Base-by-base conservation (phyloP, 768 basidiomycete genomes). In the Ramaria sp. region DNA sequence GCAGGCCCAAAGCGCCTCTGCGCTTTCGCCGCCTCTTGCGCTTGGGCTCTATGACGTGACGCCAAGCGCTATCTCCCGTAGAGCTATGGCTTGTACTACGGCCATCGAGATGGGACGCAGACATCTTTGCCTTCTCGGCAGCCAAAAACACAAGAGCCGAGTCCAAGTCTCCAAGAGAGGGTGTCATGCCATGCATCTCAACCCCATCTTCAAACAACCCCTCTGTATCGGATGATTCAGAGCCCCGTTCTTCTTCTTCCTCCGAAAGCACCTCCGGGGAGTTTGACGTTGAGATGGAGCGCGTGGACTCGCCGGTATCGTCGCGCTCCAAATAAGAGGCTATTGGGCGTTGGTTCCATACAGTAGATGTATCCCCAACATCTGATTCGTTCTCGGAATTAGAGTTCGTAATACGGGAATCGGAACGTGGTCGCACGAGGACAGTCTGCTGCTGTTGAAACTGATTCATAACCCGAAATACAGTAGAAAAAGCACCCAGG, bases 71-170 rank as follows among this genome's bases (percentile, higher is more conserved):
- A 49, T 72, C 71, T 18, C 70, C 64, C 0, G 65, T 62, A 8
- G 64, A 30, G 70, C 22, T 68, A 20, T 9, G 64, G 64, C 54
- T 56, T 61, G 59, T 62, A 58, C 61, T 30, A 56, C 50, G 56
- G 5, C 20, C 50, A 32, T 50, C 50, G 15, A 39, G 28, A 50
- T 64, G 60, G 41, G 69, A 63, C 6, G 79, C 82, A 42, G 71
- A 75, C 58, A 78, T 72, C 57, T 74, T 73, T 34, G 78, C 79
- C 52, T 84, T 73, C 64, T 89, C 87, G 9, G 78, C 79, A 41
- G 82, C 83, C 48, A 88, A 73, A 57, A 88, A 90, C n/a, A 76
- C 78, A 13, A 90, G 72, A 0, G 83, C 85, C 56, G 81, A 79
- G 56, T 85, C 85, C 15, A 90, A 74, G 50, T 78, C 77, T 0